A percentile compares a stretch with the other conserved stretches of the same genome.
Evolutionary conservation across 2,329 filamentous ascomycete genomes (phyloP).

Genomic region (Mariannaea elegans): DNA sequence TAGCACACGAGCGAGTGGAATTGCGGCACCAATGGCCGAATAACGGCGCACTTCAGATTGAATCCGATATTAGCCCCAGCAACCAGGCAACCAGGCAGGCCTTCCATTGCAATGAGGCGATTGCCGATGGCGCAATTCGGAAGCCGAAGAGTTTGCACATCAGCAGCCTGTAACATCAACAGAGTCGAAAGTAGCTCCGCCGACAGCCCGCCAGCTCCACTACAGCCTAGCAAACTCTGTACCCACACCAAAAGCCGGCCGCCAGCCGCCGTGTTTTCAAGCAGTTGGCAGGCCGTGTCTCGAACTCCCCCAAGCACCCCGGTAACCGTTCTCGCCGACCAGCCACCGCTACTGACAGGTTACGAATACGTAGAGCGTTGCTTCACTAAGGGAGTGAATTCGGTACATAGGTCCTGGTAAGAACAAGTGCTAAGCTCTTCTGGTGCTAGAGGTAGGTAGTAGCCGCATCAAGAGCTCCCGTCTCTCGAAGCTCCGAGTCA

Average conservation of each 20-base stretch:
- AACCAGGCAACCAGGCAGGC: conserved; percentile 17
- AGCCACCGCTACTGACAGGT: conserved; percentile 26
- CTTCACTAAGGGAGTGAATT: too few relatives aligned
- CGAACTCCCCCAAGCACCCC: conserved; percentile 29
- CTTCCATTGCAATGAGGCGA: conserved; percentile 32
- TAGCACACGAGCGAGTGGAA: background rate
- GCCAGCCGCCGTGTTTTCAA: too few relatives aligned
- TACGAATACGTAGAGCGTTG: conserved; percentile 43
- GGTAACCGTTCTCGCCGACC: conserved; percentile 35
- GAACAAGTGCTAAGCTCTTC: conserved; percentile 1
- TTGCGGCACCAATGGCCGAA: background rate
- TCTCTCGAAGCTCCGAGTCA: background rate
- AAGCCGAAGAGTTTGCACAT: conserved; percentile 31
- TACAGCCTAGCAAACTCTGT: conserved; percentile 18
- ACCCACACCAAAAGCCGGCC: conserved; percentile 35
- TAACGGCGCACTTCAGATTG: conserved; percentile 15
- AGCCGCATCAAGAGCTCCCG: background rate
- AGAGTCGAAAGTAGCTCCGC: conserved; percentile 34
- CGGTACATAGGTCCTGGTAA: too few relatives aligned
- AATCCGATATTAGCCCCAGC: background rate
- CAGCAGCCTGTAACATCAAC: conserved; percentile 17
- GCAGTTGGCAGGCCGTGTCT: background rate
- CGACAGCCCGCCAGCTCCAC: conserved; percentile 38
- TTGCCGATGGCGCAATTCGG: conserved; percentile 41
- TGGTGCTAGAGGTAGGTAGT: background rate